Conservation (phyloP, 768 basidiomycete genomes). For the Macrolepiota albuminosa region DNA sequence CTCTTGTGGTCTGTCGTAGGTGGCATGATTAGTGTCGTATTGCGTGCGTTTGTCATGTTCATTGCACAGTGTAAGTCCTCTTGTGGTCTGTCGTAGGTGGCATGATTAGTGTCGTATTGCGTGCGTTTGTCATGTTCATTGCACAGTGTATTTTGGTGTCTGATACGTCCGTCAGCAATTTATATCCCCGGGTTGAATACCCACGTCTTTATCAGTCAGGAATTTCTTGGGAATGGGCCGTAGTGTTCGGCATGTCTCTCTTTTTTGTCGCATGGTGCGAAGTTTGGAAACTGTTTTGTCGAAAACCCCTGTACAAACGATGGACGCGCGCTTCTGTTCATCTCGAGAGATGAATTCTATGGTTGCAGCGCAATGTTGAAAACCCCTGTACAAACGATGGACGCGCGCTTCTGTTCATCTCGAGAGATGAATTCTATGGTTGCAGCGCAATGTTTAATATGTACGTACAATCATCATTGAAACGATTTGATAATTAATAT, state of each 20-base stretch:
- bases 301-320: constrained; percentile 23
- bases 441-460: neutral
- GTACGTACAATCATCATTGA: neutral
- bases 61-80: constrained; percentile 25
- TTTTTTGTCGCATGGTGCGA: constrained; percentile 32
- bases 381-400: constrained; percentile 26
- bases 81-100: constrained; percentile 29
- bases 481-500: too few relatives aligned
- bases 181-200: constrained; percentile 34
- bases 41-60: constrained; percentile 23
- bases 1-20: constrained; percentile 30
- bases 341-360: neutral
- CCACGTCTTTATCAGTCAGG: constrained; percentile 32
- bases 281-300: constrained; percentile 31
- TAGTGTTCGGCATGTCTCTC: constrained; percentile 31
- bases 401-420: neutral
- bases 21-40: constrained; percentile 32
- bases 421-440: neutral
- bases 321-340: constrained; percentile 16
- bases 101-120: constrained; percentile 32
- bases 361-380: constrained; percentile 17
- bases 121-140: constrained; percentile 20
- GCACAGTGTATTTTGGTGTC: neutral
- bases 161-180: constrained; percentile 21
- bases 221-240: constrained; percentile 36